These are phyloP conservation scores for Rosa rugosa DNA, from an alignment of 306 rosid genomes.

Conservation along the genomic window DNA sequence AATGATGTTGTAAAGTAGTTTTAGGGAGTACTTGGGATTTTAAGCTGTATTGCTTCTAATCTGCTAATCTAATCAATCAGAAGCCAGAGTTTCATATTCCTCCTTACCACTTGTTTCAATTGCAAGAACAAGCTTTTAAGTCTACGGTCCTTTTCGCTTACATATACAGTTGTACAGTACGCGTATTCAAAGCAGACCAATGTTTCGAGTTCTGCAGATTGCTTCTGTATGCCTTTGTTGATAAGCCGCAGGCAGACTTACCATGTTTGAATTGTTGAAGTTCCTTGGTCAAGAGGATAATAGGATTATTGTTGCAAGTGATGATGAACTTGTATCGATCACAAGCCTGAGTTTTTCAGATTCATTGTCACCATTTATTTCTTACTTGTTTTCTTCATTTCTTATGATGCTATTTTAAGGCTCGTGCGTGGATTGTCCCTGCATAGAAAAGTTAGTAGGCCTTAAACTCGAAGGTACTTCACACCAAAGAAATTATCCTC, in stretches of 20 bases:
- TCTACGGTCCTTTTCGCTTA: not conserved
- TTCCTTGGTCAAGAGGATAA: not conserved
- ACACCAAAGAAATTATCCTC: not conserved
- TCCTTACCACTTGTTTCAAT: not conserved
- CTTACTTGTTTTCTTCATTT: too few species aligned
- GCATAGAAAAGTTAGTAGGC: too few species aligned
- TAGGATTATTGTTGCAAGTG: not conserved
- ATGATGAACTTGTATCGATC: not conserved
- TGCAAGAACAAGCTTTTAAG: not conserved
- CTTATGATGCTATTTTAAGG: too few species aligned
- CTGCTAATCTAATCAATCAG: slow-evolving; percentile 5
- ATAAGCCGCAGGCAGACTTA: not conserved
- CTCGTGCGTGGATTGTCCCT: too few species aligned
- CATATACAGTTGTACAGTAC: too few species aligned
- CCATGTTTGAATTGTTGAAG: not conserved
- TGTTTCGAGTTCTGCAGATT: not conserved
- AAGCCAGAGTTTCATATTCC: slow-evolving; percentile 11
- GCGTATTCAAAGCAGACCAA: not conserved
- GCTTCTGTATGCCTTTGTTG: not conserved
- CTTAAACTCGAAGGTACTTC: not conserved
- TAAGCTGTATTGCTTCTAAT: not conserved
- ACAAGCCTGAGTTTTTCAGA: not conserved
- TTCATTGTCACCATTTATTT: not conserved
- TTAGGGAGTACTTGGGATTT: slow-evolving; percentile 1
- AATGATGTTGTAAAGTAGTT: slow-evolving; percentile 26